Conservation (phyloP, 768 basidiomycete species). For the Leccinum pellstonianum region DNA sequence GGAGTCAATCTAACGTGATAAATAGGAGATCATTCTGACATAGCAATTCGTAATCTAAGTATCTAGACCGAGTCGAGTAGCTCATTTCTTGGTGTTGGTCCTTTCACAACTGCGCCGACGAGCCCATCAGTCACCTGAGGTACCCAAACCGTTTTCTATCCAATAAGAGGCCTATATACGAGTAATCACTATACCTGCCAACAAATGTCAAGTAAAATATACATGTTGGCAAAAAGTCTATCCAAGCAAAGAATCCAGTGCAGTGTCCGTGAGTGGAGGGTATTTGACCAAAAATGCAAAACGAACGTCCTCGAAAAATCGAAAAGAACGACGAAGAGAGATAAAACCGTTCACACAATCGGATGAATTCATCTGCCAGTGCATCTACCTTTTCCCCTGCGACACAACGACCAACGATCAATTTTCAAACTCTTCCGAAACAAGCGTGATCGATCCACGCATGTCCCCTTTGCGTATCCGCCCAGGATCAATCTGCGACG, state of each 20-base stretch:
- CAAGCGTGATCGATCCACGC: slow-evolving; percentile 56
- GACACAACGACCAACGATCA: slow-evolving; percentile 27
- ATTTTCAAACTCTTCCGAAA: slow-evolving; percentile 68
- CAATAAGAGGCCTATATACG: too few relatives aligned
- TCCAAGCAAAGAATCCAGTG: background rate
- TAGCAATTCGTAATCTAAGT: too few relatives aligned
- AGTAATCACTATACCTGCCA: background rate
- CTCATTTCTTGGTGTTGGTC: too few relatives aligned
- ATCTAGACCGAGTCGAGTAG: too few relatives aligned
- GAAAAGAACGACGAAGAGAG: background rate
- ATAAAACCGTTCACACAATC: slow-evolving; percentile 13
- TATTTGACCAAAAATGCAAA: slow-evolving; percentile 1
- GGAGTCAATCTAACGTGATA: too few relatives aligned
- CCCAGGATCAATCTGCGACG: slow-evolving; percentile 55
- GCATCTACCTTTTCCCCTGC: too few relatives aligned
- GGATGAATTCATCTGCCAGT: too few relatives aligned
- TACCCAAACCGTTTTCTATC: too few relatives aligned
- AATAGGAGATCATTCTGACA: too few relatives aligned
- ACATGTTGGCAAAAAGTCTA: background rate
- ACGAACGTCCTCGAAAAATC: slow-evolving; percentile 1
- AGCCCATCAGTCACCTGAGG: too few relatives aligned
- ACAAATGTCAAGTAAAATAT: background rate
- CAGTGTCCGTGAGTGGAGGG: background rate
- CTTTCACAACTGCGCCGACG: too few relatives aligned
- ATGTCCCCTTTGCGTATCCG: slow-evolving; percentile 54